Evolutionary conservation across 345 rosid genomes (phyloP).

Genomic region (Acer campestre): DNA sequence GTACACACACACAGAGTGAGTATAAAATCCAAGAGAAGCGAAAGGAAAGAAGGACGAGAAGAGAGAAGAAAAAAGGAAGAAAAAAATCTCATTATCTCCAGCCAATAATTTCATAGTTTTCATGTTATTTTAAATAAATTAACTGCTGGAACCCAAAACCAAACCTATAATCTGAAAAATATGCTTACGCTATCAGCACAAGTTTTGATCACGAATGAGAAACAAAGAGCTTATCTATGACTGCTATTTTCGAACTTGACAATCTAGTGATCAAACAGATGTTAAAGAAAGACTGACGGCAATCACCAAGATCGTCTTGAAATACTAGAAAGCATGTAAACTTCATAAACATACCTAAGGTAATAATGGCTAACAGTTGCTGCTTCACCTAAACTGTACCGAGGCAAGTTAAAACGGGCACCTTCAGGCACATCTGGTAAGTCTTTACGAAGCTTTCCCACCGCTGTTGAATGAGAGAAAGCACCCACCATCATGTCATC

Average conservation of each 20-base stretch:
- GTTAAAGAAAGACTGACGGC: neutral
- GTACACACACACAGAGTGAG: neutral
- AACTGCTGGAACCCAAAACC: neutral
- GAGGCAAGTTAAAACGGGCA: slow-evolving; percentile 72
- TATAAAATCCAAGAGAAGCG: too few relatives aligned
- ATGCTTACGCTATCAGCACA: neutral
- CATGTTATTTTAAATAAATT: too few relatives aligned
- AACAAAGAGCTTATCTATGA: neutral
- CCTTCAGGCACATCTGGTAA: slow-evolving; percentile 87
- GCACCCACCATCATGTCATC: slow-evolving; percentile 97
- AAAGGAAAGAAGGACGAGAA: too few relatives aligned
- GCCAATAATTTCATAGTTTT: neutral
- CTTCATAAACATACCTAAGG: slow-evolving; percentile 60
- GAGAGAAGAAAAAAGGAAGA: too few relatives aligned
- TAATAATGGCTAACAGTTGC: slow-evolving; percentile 87
- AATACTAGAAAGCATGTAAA: slow-evolving; percentile 6
- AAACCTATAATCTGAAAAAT: neutral
- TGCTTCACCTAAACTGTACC: slow-evolving; percentile 81
- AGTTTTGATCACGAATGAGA: neutral
- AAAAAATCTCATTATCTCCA: neutral
- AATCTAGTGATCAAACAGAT: neutral
- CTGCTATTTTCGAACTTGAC: neutral
- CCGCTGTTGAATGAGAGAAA: slow-evolving; percentile 94
- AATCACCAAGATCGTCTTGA: neutral
- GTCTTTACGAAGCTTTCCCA: slow-evolving; percentile 84